Percentiles rank a stretch among this genome's conserved stretches.
These are phyloP conservation scores for Naganishia vishniacii DNA, from an alignment of 768 basidiomycete genomes.

Conservation along the genomic window DNA sequence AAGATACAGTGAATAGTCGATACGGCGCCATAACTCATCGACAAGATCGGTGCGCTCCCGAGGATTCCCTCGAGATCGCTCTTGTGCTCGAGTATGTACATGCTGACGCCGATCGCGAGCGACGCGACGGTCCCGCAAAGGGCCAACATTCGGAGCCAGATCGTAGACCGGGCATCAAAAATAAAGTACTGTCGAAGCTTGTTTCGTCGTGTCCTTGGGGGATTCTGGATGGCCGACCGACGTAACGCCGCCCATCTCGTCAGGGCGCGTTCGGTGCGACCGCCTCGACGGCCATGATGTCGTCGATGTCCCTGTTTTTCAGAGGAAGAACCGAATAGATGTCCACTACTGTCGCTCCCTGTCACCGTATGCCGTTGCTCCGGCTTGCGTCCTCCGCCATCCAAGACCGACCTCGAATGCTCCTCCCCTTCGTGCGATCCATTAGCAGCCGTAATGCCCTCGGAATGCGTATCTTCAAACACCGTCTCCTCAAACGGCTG, in stretches of 20 bases:
- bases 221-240: conserved; percentile 13
- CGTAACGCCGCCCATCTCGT: conserved; percentile 20
- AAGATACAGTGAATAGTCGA: conserved; percentile 41
- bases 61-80: conserved; percentile 38
- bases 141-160: conserved; percentile 20
- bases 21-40: conserved; percentile 39
- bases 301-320: not conserved
- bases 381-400: not conserved
- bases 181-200: conserved; percentile 24
- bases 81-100: conserved; percentile 30
- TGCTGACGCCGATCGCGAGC: conserved; percentile 31
- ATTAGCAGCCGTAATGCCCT: conserved; percentile 29
- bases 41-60: conserved; percentile 43
- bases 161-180: conserved; percentile 22
- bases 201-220: conserved; percentile 5
- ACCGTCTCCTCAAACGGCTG: conserved; percentile 21
- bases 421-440: conserved; percentile 35
- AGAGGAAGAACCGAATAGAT: not conserved
- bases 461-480: conserved; percentile 7
- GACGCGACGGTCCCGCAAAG: not conserved
- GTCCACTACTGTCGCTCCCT: conserved; percentile 7
- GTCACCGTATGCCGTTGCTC: not conserved
- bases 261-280: not conserved
- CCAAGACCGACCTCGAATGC: no score
- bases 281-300: not conserved